Base-by-base conservation (phyloP, 495 filamentous ascomycete species). In the Neurospora sp. region DNA sequence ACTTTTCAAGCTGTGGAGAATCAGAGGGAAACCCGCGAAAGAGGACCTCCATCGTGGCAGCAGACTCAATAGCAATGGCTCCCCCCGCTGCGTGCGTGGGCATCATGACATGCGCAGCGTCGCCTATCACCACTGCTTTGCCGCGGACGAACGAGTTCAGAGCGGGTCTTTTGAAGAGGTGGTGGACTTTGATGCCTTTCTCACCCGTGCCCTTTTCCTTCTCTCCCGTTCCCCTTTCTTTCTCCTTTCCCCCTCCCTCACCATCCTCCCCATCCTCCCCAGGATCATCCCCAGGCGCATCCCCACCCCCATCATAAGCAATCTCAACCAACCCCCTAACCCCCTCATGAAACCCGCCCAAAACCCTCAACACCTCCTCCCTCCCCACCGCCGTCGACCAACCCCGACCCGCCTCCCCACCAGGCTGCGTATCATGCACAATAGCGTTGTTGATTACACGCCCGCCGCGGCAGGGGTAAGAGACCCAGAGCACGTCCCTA, bases 401-500 rank as follows among this genome's bases (percentile, higher is more conserved):
- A 75, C 78, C 81, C 40, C 40, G 40, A 4, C 38, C 38, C n/a
- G 38, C 74, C 38, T 78, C 72, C 39, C 66, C 71, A 2, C 54
- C 70, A 2, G 72, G 2, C n/a, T 75, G 73, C 4, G 79, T 82
- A 12, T 73, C 42, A 39, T 82, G 79, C 14, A 79, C 74, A 23
- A 81, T 72, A 3, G 79, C 80, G 48, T 75, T 79, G 73, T 79
- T 82, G 27, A 82, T 72, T 18, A 80, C 39, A 12, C 69, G 73
- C 27, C 76, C 78, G n/a, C 76, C 76, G 3, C 84, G 83, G 76
- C 86, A 88, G 4, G 81, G 80, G 73, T 89, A 88, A 12, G 75
- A 75, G 0, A 88, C 80, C 69, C 84, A 77, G 59, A 84, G 76
- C 12, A 78, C 73, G 5, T 78, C 76, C 20, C 80, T 80, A 8